phyloP scores from a whole-genome alignment of 371 early-diverging fungal genomes.

The Rhizopus arrhizus region DNA sequence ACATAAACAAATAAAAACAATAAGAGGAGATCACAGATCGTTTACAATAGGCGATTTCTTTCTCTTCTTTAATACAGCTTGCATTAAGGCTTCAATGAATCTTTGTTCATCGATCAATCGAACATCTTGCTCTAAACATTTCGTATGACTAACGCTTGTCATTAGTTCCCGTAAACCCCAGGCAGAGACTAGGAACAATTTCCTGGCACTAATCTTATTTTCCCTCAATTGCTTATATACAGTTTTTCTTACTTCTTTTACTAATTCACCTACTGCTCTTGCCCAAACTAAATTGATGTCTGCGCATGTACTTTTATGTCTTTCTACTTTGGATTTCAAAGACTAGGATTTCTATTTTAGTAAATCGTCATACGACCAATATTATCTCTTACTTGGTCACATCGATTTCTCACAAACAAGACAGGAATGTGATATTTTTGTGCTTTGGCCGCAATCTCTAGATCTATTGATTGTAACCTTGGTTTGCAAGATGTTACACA shows the following conservation, averaged over 20 bases:
- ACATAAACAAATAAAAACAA: background rate
- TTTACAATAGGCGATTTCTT: constrained; percentile 7
- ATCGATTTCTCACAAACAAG: constrained; percentile 47
- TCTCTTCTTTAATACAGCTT: constrained; percentile 22
- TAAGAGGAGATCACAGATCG: background rate
- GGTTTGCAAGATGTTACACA: background rate
- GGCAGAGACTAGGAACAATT: constrained; percentile 44
- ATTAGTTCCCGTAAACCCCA: constrained; percentile 48
- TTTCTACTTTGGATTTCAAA: constrained; percentile 38
- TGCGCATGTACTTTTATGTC: constrained; percentile 15
- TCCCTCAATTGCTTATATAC: constrained; percentile 40
- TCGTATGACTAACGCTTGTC: constrained; percentile 14
- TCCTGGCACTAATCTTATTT: constrained; percentile 33
- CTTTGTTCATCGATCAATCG: constrained; percentile 27
- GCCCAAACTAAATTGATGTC: constrained; percentile 30
- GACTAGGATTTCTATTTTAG: constrained; percentile 21
- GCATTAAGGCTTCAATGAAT: constrained; percentile 28
- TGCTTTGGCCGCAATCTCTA: constrained; percentile 42
- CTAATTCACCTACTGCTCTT: constrained; percentile 43
- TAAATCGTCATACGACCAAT: background rate
- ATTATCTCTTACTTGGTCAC: constrained; percentile 38
- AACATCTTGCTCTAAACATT: constrained; percentile 13
- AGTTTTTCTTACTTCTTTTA: constrained; percentile 40
- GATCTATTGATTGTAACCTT: constrained; percentile 42
- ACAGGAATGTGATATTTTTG: constrained; percentile 42